Percentiles rank a stretch among this genome's conserved stretches.
Evolutionary conservation across 2,329 filamentous ascomycete species (phyloP).

Genomic region (Salinomyces thailandicus): DNA sequence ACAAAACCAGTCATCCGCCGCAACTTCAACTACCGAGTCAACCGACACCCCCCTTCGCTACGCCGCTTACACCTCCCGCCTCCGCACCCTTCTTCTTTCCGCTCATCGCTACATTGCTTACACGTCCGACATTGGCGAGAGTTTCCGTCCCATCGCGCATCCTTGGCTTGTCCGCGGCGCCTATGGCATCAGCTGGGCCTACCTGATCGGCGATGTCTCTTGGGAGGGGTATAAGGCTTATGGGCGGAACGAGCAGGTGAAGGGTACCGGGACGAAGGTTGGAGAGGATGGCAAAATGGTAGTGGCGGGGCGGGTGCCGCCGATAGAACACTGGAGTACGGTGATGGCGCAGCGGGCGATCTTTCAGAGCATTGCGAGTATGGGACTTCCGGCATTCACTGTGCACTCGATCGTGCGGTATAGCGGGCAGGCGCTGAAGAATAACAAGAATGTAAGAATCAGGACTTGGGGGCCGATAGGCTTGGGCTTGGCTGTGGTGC

Average conservation of each 20-base stretch:
- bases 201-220: conserved; percentile 78
- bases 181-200: conserved; percentile 87
- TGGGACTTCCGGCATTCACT: conserved; percentile 88
- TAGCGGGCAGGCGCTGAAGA: conserved; percentile 74
- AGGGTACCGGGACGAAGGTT: conserved; percentile 25
- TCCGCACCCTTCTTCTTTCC: conserved; percentile 58
- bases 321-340: conserved; percentile 79
- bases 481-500: conserved; percentile 55
- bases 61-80: conserved; percentile 76
- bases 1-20: not conserved
- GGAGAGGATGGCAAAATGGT: not conserved
- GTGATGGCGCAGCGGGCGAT: conserved; percentile 86
- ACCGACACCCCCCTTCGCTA: conserved; percentile 83
- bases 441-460: conserved; percentile 62
- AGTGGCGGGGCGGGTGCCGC: conserved; percentile 39
- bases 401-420: conserved; percentile 91
- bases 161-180: conserved; percentile 69
- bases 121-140: conserved; percentile 89
- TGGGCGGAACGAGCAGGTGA: conserved; percentile 65
- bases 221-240: conserved; percentile 96
- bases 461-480: conserved; percentile 88
- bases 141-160: conserved; percentile 85
- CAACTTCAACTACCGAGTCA: too few relatives aligned
- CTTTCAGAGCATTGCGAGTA: conserved; percentile 83
- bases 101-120: conserved; percentile 96